A percentile compares a stretch with the other conserved stretches of the same genome.
These are phyloP conservation scores for Alnus glutinosa DNA, from an alignment of 306 rosid species.

Conservation along the genomic window DNA sequence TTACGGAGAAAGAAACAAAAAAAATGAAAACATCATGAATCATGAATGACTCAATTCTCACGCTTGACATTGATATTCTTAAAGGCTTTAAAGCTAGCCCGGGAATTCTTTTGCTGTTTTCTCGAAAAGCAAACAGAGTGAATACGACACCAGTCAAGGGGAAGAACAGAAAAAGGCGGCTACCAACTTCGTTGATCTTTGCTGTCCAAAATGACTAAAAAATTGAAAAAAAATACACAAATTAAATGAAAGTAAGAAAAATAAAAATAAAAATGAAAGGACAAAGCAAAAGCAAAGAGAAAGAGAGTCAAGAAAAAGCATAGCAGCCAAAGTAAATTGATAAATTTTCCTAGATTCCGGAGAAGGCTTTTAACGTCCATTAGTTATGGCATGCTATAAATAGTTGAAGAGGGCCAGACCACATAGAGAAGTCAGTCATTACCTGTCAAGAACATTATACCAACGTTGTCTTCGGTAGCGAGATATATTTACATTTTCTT, in stretches of 20 bases:
- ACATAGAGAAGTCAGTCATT: conserved; percentile 32
- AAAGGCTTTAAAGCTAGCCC: neutral
- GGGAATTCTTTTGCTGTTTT: neutral
- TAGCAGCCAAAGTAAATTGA: conserved; percentile 1
- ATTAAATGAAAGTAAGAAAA: neutral
- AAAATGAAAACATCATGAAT: neutral
- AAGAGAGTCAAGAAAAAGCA: conserved; percentile 17
- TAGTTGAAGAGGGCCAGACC: conserved; percentile 34
- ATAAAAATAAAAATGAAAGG: neutral
- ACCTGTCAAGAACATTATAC: conserved; percentile 44
- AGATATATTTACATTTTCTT: conserved; percentile 3
- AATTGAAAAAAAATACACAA: neutral
- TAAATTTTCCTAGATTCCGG: neutral
- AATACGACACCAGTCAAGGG: neutral
- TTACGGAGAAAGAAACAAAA: no score
- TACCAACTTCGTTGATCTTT: neutral
- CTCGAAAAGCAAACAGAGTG: neutral
- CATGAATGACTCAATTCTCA: neutral
- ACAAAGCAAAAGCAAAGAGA: neutral
- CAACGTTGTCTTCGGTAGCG: conserved; percentile 40
- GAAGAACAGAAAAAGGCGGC: conserved; percentile 8
- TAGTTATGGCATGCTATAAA: conserved; percentile 55
- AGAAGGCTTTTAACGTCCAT: conserved; percentile 56
- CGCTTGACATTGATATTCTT: neutral
- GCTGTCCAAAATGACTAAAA: neutral